These are phyloP conservation scores for Primulina huaijiensis DNA, from an alignment of 257 asterid species.

Conservation along the genomic window DNA sequence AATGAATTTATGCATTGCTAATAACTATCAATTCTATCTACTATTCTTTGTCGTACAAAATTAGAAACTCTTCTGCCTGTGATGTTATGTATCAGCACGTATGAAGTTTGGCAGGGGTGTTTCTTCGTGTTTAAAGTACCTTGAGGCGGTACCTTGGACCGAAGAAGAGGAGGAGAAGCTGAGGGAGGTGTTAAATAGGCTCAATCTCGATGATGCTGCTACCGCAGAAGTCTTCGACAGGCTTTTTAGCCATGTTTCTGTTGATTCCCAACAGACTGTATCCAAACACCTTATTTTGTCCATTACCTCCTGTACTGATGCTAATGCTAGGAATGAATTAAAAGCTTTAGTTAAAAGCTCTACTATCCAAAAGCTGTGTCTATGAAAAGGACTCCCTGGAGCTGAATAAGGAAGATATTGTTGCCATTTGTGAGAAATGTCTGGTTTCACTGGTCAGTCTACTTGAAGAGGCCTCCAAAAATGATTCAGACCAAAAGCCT, in stretches of 20 bases:
- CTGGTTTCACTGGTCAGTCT: slow-evolving; percentile 52
- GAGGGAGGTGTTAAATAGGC: slow-evolving; percentile 48
- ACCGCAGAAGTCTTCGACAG: slow-evolving; percentile 61
- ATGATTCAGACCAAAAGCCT: slow-evolving; percentile 27
- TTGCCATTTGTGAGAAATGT: slow-evolving; percentile 52
- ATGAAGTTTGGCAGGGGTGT: slow-evolving; percentile 66
- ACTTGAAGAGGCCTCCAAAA: slow-evolving; percentile 59
- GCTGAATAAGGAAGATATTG: slow-evolving; percentile 58
- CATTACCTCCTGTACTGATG: slow-evolving; percentile 50
- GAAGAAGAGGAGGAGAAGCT: slow-evolving; percentile 96
- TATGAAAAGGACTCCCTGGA: slow-evolving; percentile 56
- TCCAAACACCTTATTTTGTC: slow-evolving; percentile 70
- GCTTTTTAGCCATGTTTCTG: slow-evolving; percentile 41
- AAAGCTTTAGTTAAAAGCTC: slow-evolving; percentile 77
- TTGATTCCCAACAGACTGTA: slow-evolving; percentile 49
- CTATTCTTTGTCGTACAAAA: slow-evolving; percentile 13
- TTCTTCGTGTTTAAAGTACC: slow-evolving; percentile 67
- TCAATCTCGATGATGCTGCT: slow-evolving; percentile 42
- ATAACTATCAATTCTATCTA: too few relatives aligned
- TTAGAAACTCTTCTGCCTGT: slow-evolving; percentile 12
- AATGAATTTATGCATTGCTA: background rate
- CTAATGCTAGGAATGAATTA: slow-evolving; percentile 71
- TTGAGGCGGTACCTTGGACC: slow-evolving; percentile 92
- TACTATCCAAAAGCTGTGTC: slow-evolving; percentile 62
- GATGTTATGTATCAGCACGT: slow-evolving; percentile 61